Percentiles rank a stretch among this genome's conserved stretches.
These are phyloP conservation scores for Niveomyces coronatus DNA, from an alignment of 2,329 filamentous ascomycete genomes.

Conservation along the genomic window DNA sequence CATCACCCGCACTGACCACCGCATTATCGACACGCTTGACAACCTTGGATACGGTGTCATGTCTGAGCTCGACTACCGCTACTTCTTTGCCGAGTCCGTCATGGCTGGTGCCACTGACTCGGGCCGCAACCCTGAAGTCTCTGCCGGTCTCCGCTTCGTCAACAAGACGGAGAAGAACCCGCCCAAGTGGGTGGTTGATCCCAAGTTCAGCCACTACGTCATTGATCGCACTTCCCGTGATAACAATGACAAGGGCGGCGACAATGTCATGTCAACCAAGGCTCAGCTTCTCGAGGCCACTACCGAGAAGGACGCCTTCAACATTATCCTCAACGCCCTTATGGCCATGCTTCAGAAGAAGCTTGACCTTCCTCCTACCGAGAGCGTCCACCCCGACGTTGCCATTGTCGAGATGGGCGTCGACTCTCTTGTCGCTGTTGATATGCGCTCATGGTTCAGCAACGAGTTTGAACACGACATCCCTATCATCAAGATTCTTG, in stretches of 20 bases:
- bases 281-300: constrained; percentile 10
- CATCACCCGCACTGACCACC: constrained; percentile 9
- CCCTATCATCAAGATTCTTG: constrained; percentile 34
- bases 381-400: constrained; percentile 9
- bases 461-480: constrained; percentile 33
- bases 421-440: constrained; percentile 20
- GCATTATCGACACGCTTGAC: constrained; percentile 7
- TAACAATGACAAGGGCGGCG: constrained; percentile 1
- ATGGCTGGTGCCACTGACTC: constrained; percentile 9
- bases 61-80: constrained; percentile 18
- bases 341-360: constrained; percentile 11
- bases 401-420: constrained; percentile 15
- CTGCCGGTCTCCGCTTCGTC: constrained; percentile 8
- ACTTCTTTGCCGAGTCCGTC: constrained; percentile 13
- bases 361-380: constrained; percentile 10
- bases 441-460: constrained; percentile 36
- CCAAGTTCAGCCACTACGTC: constrained; percentile 12
- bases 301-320: constrained; percentile 7
- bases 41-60: constrained; percentile 13
- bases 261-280: constrained; percentile 4
- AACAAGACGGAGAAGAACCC: constrained; percentile 7
- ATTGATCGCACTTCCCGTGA: constrained; percentile 8
- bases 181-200: constrained; percentile 10
- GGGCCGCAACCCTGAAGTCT: constrained; percentile 8
- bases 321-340: constrained; percentile 9